phyloP scores from a whole-genome alignment of 106 monocot species.

The Triglochin maritima region DNA sequence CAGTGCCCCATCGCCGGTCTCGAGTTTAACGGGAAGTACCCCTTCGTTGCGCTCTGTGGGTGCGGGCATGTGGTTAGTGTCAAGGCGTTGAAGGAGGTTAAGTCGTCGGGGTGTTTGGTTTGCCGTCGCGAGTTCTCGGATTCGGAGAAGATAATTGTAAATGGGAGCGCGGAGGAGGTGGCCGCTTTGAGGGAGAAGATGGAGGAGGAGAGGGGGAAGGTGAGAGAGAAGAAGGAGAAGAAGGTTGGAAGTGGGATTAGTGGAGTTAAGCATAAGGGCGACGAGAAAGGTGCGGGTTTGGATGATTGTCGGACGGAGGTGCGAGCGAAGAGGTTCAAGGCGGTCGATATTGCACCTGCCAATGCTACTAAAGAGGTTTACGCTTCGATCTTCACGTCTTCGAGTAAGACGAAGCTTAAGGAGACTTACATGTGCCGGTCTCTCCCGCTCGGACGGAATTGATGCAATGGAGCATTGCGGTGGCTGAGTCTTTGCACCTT shows the following conservation, averaged over 20 bases:
- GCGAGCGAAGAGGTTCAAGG: constrained; percentile 57
- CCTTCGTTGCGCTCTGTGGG: constrained; percentile 48
- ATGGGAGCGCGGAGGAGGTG: constrained; percentile 78
- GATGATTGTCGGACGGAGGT: constrained; percentile 33
- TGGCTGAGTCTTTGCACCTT: too few relatives aligned
- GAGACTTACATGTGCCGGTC: constrained; percentile 85
- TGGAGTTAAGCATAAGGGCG: constrained; percentile 21
- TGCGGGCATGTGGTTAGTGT: constrained; percentile 83
- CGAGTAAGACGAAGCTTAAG: constrained; percentile 59
- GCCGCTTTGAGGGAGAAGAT: constrained; percentile 57
- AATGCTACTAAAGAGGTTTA: constrained; percentile 89
- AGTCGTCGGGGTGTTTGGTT: constrained; percentile 57
- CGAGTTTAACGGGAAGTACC: constrained; percentile 84
- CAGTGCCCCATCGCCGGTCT: constrained; percentile 81
- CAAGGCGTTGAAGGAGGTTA: constrained; percentile 92
- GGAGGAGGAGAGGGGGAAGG: constrained; percentile 72
- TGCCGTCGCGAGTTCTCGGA: constrained; percentile 68
- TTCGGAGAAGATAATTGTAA: constrained; percentile 67
- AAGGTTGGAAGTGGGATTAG: constrained; percentile 17
- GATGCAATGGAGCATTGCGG: constrained; percentile 1
- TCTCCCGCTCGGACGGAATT: constrained; percentile 86
- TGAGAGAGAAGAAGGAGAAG: constrained; percentile 50
- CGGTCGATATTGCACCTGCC: constrained; percentile 45
- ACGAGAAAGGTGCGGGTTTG: constrained; percentile 19
- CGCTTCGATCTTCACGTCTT: constrained; percentile 89